Evolutionary conservation across 768 basidiomycete species (phyloP).

Genomic region (Pulveroboletus sp.): DNA sequence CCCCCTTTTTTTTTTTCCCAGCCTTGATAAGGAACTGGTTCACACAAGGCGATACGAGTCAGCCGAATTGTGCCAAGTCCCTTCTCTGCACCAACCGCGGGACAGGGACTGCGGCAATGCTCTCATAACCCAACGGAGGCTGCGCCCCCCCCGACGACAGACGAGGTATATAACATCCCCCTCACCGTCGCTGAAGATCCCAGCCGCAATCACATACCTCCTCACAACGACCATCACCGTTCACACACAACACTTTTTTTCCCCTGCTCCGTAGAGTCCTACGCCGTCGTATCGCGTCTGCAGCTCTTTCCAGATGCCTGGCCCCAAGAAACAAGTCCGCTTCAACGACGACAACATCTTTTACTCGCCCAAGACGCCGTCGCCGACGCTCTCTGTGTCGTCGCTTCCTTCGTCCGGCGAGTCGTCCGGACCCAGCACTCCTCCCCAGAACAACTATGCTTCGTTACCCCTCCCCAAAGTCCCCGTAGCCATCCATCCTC

Average conservation of each 20-base stretch:
- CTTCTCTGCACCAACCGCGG: not conserved
- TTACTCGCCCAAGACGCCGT: constrained; percentile 27
- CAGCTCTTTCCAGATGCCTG: constrained; percentile 17
- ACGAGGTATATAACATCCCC: constrained; percentile 14
- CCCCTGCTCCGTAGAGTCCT: not conserved
- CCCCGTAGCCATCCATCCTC: constrained; percentile 28
- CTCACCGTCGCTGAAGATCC: not conserved
- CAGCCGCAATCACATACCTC: constrained; percentile 1
- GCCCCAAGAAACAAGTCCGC: constrained; percentile 24
- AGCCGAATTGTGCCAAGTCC: constrained; percentile 1
- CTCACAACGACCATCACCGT: constrained; percentile 15
- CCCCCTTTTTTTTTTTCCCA: not conserved
- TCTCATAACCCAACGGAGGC: constrained; percentile 19
- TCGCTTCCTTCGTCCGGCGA: constrained; percentile 29
- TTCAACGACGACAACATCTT: constrained; percentile 32
- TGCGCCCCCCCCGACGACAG: constrained; percentile 24
- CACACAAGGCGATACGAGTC: constrained; percentile 18
- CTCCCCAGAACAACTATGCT: constrained; percentile 22
- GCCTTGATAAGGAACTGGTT: constrained; percentile 15
- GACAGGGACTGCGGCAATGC: constrained; percentile 26
- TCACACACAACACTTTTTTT: constrained; percentile 17
- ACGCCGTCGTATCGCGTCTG: constrained; percentile 8
- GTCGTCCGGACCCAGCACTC: constrained; percentile 27
- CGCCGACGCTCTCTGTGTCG: constrained; percentile 26
- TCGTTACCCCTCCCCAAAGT: constrained; percentile 22